Base-by-base conservation (phyloP, 805 yeast genomes). In the Ogataea henricii region DNA sequence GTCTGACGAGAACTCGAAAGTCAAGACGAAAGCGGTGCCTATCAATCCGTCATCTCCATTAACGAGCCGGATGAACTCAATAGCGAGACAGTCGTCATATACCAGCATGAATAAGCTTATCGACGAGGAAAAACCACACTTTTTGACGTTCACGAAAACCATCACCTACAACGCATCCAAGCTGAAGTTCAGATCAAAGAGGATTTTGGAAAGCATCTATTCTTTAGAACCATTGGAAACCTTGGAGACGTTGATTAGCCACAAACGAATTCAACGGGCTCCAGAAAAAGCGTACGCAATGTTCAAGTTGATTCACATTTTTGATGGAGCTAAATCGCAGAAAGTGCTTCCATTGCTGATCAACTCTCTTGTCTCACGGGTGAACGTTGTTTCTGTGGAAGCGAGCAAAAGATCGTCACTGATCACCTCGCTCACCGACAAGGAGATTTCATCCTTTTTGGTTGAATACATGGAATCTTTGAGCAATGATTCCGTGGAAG, bases 251-350 rank as follows among this genome's bases (percentile, higher is more conserved):
- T 64, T 91, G 49, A 74, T 89, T 14, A 62, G 63, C 14, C 58
- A 66, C 9, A 66, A 65, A 17, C 52, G 52, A 3, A 56, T 57
- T 14, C 56, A 63, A 5, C 51, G 52, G 22, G 52, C 59, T 35
- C 44, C 35, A 12, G 43, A 49, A 12, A 46, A 52, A 13, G 26
- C 56, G 56, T 21, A 54, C 64, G 57, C 77, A 5, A 70, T 81
- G 10, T 76, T 82, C 56, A 85, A 83, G 54, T 59, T 88, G 1
- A 64, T 88, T n/a, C 89, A 87, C 62, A 83, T 87, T 2, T 68
- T 91, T 41, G 97, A 91, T 66, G 92, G 94, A 0, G 86, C 96
- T 6, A 79, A 87, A 53, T 87, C 96, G 0, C 87, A 82, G 47
- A 58, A 79, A 4, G 86, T 95, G 0, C 69, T 89, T 12, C 91